phyloP scores from a whole-genome alignment of 108 stramenopile genomes.

The Pelagomonas calceolata region DNA sequence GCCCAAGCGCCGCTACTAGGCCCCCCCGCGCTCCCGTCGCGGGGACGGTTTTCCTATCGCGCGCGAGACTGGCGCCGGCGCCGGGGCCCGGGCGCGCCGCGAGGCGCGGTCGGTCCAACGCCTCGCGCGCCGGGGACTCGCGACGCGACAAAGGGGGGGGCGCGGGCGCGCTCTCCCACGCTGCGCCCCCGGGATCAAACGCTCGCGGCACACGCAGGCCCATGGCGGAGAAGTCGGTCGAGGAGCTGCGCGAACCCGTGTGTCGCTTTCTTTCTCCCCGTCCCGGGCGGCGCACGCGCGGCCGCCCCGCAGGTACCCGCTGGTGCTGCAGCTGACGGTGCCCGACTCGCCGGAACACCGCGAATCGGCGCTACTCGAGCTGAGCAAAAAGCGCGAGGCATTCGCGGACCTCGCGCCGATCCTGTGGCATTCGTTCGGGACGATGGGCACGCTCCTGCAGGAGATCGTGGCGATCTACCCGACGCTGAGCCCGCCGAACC shows the following conservation, averaged over 20 bases:
- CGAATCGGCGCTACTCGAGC: slow-evolving; percentile 55
- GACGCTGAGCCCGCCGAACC: slow-evolving; percentile 81
- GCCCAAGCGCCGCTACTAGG: background rate
- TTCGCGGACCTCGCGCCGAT: slow-evolving; percentile 89
- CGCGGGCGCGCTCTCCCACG: background rate
- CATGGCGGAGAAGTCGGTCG: background rate
- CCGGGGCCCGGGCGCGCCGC: background rate
- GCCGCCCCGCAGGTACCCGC: background rate
- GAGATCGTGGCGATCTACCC: slow-evolving; percentile 98
- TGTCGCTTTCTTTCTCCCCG: too few relatives aligned
- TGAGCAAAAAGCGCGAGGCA: slow-evolving; percentile 91
- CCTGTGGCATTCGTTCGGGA: slow-evolving; percentile 54
- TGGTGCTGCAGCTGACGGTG: background rate
- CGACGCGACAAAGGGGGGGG: background rate
- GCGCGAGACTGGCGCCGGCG: background rate
- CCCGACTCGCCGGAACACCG: background rate
- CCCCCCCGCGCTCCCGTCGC: background rate
- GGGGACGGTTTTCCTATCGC: background rate
- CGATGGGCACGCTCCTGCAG: slow-evolving; percentile 68
- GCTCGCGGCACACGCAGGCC: background rate
- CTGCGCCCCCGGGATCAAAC: background rate
- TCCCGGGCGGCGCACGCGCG: too few relatives aligned
- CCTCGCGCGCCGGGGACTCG: background rate
- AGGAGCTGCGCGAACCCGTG: background rate
- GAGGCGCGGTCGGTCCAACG: background rate